Conservation (phyloP, 495 filamentous ascomycete genomes). For the Podospora australis region DNA sequence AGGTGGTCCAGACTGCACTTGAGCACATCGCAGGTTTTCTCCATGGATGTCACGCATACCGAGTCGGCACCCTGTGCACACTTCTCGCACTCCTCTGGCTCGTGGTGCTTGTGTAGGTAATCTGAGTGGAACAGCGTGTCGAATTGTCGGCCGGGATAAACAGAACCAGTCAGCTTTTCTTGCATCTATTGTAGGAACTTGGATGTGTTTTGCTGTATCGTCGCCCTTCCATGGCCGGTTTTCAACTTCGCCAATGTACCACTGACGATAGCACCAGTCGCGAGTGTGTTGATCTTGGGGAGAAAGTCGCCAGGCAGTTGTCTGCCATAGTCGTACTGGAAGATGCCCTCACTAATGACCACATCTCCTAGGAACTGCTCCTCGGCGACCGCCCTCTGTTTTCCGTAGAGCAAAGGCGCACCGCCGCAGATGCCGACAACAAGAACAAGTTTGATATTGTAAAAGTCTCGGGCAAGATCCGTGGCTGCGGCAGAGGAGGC, state of each 20-base stretch:
- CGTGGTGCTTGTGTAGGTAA: background rate
- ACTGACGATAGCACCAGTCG: background rate
- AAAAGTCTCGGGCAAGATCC: slow-evolving; percentile 24
- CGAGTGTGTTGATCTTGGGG: too few relatives aligned
- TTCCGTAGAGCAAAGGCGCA: slow-evolving; percentile 8
- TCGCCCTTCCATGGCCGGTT: background rate
- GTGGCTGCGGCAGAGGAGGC: slow-evolving; percentile 24
- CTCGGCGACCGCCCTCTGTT: slow-evolving; percentile 20
- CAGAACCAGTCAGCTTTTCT: background rate
- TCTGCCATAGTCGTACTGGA: slow-evolving; percentile 1
- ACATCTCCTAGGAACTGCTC: slow-evolving; percentile 5
- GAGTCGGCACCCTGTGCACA: too few relatives aligned
- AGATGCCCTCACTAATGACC: slow-evolving; percentile 15
- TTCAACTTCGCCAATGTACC: background rate
- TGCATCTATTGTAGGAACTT: background rate
- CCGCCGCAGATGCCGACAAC: slow-evolving; percentile 31
- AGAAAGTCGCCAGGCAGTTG: background rate
- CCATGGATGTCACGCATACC: too few relatives aligned
- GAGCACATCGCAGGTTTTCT: too few relatives aligned
- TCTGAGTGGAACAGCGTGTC: background rate
- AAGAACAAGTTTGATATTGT: slow-evolving; percentile 13
- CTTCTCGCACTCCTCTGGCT: background rate
- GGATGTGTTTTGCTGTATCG: background rate
- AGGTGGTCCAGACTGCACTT: too few relatives aligned
- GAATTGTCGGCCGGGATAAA: background rate